These are phyloP conservation scores for Tolypocladium tundrense DNA, from an alignment of 2,329 filamentous ascomycete genomes.

Conservation along the genomic window DNA sequence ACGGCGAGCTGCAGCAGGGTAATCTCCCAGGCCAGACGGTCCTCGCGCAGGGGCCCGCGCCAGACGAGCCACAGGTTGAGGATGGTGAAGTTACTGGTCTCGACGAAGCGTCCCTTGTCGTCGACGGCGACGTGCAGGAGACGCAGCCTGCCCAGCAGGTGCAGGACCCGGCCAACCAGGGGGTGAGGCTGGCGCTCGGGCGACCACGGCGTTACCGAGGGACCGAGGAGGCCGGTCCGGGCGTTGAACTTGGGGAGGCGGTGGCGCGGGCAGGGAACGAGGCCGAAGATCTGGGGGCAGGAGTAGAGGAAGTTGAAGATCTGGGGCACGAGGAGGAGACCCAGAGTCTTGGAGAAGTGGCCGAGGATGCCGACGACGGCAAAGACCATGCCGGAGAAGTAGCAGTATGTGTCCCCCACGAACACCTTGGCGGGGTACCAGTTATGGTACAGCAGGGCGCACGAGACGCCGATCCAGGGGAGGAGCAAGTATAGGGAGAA, in stretches of 20 bases:
- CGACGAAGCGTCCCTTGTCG: slow-evolving; percentile 57
- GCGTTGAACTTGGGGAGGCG: slow-evolving; percentile 83
- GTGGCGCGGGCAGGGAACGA: slow-evolving; percentile 89
- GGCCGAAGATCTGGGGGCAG: slow-evolving; percentile 76
- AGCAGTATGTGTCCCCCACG: slow-evolving; percentile 98
- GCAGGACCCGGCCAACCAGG: slow-evolving; percentile 52
- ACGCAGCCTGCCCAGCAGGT: slow-evolving; percentile 55
- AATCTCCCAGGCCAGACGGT: slow-evolving; percentile 70
- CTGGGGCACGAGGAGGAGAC: slow-evolving; percentile 84
- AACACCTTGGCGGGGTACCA: slow-evolving; percentile 95
- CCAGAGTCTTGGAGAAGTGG: slow-evolving; percentile 94
- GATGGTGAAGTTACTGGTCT: slow-evolving; percentile 85
- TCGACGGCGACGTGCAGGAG: slow-evolving; percentile 61
- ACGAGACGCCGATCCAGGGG: slow-evolving; percentile 86
- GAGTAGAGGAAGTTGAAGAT: slow-evolving; percentile 97
- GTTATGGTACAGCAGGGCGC: slow-evolving; percentile 81
- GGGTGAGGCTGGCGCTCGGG: slow-evolving; percentile 56
- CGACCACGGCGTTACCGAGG: slow-evolving; percentile 69
- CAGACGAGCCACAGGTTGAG: slow-evolving; percentile 95
- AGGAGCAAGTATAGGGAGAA: slow-evolving; percentile 93
- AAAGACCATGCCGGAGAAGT: slow-evolving; percentile 98
- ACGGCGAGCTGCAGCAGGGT: slow-evolving; percentile 65
- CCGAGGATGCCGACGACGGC: slow-evolving; percentile 93
- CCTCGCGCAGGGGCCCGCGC: slow-evolving; percentile 84
- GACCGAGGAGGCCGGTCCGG: slow-evolving; percentile 73